phyloP scores from a whole-genome alignment of 2,329 filamentous ascomycete species.

The Macrophomina tecta region DNA sequence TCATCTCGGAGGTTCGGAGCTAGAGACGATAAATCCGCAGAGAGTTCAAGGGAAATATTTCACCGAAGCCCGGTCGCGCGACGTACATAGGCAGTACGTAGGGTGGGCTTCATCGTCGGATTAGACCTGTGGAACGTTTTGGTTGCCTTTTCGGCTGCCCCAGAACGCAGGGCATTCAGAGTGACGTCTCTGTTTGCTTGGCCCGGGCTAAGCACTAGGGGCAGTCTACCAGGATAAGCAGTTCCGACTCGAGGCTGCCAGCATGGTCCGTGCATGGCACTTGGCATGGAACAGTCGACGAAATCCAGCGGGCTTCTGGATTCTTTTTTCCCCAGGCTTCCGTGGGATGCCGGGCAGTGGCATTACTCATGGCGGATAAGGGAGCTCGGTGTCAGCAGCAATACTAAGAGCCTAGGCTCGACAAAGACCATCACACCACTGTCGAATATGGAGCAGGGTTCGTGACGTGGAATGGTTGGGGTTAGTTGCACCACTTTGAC shows the following conservation, averaged over 20 bases:
- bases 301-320: not conserved
- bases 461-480: constrained; percentile 23
- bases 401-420: constrained; percentile 7
- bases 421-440: constrained; percentile 21
- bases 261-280: constrained; percentile 5
- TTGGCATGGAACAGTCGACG: constrained; percentile 6
- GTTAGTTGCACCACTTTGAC: constrained; percentile 26
- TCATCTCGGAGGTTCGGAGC: constrained; percentile 8
- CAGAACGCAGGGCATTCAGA: not conserved
- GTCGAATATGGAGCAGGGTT: constrained; percentile 18
- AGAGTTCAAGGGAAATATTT: not conserved
- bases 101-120: not conserved
- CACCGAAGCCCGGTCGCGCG: not conserved
- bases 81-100: not conserved
- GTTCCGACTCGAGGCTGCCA: not conserved
- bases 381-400: not conserved
- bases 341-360: constrained; percentile 3
- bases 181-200: constrained; percentile 21
- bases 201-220: constrained; percentile 17
- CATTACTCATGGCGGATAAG: constrained; percentile 18
- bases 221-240: constrained; percentile 10
- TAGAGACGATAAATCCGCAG: constrained; percentile 13
- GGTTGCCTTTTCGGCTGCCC: constrained; percentile 4
- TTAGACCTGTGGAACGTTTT: constrained; percentile 5
- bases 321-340: constrained; percentile 4